Conservation (phyloP, 345 rosid genomes). For the Kandelia obovata region DNA sequence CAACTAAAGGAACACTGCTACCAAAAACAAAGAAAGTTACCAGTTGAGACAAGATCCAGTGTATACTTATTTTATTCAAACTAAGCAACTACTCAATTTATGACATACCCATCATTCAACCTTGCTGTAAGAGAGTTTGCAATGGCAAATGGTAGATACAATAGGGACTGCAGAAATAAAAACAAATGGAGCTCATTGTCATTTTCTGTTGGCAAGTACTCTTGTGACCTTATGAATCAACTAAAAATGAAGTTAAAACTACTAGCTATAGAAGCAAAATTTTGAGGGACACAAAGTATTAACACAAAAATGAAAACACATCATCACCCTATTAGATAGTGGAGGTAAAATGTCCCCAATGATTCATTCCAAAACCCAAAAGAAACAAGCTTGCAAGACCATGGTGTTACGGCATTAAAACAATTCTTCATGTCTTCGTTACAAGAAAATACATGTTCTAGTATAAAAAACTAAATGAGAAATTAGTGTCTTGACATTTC, state of each 20-base stretch:
- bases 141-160: slow-evolving; percentile 90
- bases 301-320: background rate
- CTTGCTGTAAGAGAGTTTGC: slow-evolving; percentile 91
- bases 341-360: background rate
- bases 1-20: slow-evolving; percentile 82
- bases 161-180: slow-evolving; percentile 57
- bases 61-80: background rate
- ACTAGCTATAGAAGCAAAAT: background rate
- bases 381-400: background rate
- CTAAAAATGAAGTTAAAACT: background rate
- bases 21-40: slow-evolving; percentile 18
- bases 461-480: background rate
- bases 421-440: background rate
- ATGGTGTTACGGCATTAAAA: background rate
- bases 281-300: background rate
- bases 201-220: background rate
- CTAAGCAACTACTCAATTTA: slow-evolving; percentile 6
- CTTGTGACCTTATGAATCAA: background rate
- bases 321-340: background rate
- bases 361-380: background rate
- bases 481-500: background rate
- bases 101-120: slow-evolving; percentile 86
- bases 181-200: slow-evolving; percentile 2
- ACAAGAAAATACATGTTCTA: background rate
- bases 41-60: slow-evolving; percentile 6